A percentile compares a stretch with the other conserved stretches of the same genome.
phyloP scores from a whole-genome alignment of 2,329 filamentous ascomycete species.

The Penicillium sp. region DNA sequence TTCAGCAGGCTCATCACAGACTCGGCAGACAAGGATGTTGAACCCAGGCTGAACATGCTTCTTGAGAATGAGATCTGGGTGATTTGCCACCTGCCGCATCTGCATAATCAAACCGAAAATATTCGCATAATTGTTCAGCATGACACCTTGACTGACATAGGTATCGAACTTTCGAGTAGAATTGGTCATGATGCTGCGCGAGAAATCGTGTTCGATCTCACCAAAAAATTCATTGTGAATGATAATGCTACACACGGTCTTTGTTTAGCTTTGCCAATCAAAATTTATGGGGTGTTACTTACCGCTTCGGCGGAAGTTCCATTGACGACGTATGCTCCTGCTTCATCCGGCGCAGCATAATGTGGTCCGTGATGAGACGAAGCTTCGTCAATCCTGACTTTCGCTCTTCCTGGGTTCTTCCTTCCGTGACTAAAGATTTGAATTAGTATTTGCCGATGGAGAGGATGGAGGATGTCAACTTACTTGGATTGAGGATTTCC shows the following conservation, averaged over 20 bases:
- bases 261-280: not conserved
- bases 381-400: constrained; percentile 75
- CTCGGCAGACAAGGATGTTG: constrained; percentile 86
- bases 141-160: constrained; percentile 88
- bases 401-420: constrained; percentile 54
- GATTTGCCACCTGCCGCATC: constrained; percentile 96
- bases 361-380: constrained; percentile 82
- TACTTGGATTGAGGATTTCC: constrained; percentile 80
- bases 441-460: constrained; percentile 46
- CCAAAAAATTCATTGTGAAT: constrained; percentile 96
- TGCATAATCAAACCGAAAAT: constrained; percentile 99
- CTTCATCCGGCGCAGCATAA: constrained; percentile 96
- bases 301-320: constrained; percentile 92
- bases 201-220: constrained; percentile 94
- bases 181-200: constrained; percentile 91
- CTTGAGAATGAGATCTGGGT: constrained; percentile 90
- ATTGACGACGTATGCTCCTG: constrained; percentile 90
- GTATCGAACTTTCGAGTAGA: constrained; percentile 88
- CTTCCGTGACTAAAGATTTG: constrained; percentile 54
- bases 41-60: constrained; percentile 83
- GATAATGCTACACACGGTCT: constrained; percentile 57
- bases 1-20: constrained; percentile 95
- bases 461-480: constrained; percentile 9
- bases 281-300: constrained; percentile 15
- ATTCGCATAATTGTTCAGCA: constrained; percentile 97